phyloP scores from a whole-genome alignment of 768 basidiomycete genomes.

The Postia placenta region DNA sequence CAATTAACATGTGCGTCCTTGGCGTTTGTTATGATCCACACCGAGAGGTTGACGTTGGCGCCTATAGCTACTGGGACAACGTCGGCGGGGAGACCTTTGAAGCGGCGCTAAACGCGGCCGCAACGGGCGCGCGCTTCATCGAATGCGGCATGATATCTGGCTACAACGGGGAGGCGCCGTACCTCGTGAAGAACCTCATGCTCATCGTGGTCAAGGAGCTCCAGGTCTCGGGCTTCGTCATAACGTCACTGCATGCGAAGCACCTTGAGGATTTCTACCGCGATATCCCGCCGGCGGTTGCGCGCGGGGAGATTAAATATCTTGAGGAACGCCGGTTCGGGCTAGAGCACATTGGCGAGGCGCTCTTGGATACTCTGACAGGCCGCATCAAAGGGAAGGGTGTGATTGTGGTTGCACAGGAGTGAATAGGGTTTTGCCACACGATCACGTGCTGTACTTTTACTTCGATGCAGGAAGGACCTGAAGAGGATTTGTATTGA shows the following conservation, averaged over 20 bases:
- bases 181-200: conserved; percentile 12
- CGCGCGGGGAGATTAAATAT: conserved; percentile 25
- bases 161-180: conserved; percentile 2
- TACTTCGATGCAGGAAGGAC: no score
- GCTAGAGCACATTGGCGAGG: conserved; percentile 23
- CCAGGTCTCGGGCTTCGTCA: conserved; percentile 19
- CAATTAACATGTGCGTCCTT: conserved; percentile 40
- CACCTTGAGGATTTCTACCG: conserved; percentile 18
- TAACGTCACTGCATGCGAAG: conserved; percentile 9
- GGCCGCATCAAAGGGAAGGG: conserved; percentile 25
- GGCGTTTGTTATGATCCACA: no score
- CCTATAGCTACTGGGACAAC: conserved; percentile 27
- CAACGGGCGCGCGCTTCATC: background rate
- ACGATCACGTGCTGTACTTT: no score
- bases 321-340: conserved; percentile 22
- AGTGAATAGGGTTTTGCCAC: no score
- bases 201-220: conserved; percentile 18
- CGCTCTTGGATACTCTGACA: conserved; percentile 22
- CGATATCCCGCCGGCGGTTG: conserved; percentile 18
- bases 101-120: conserved; percentile 15
- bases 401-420: conserved; percentile 9
- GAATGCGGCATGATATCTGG: conserved; percentile 13
- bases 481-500: no score
- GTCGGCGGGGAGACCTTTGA: conserved; percentile 27
- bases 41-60: background rate